Evolutionary conservation across 2,329 filamentous ascomycete genomes (phyloP).

Genomic region (Neofusicoccum sp.): DNA sequence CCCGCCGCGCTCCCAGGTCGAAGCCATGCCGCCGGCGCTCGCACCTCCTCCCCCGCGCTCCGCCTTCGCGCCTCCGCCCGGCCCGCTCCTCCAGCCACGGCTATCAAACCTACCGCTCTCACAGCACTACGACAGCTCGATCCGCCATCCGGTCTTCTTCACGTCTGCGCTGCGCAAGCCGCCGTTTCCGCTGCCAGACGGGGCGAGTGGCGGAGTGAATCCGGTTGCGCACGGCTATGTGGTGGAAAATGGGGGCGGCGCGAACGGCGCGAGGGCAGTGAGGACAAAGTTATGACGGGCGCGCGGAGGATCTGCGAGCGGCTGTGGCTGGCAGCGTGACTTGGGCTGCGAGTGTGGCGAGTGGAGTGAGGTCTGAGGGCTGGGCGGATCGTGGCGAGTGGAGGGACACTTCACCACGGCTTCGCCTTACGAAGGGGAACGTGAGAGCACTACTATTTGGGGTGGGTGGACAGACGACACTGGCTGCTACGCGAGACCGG

Average conservation of each 20-base stretch:
- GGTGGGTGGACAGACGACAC: no score
- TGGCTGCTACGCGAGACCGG: no score
- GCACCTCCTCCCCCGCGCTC: conserved; percentile 21
- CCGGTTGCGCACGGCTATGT: conserved; percentile 48
- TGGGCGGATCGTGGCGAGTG: background rate
- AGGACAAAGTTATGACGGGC: conserved; percentile 12
- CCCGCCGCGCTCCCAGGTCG: conserved; percentile 44
- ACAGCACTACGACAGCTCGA: conserved; percentile 54
- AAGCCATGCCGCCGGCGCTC: conserved; percentile 47
- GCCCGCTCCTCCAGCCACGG: background rate
- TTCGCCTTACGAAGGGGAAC: no score
- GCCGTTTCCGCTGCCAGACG: conserved; percentile 43
- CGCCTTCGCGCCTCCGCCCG: conserved; percentile 18
- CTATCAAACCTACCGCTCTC: background rate
- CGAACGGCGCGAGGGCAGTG: background rate
- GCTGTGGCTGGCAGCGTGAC: no score
- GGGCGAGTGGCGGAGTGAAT: conserved; percentile 26
- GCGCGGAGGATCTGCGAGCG: background rate
- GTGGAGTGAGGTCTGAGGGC: background rate
- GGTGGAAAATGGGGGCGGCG: conserved; percentile 22
- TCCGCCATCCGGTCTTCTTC: conserved; percentile 74
- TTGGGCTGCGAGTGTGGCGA: no score
- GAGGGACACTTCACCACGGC: background rate
- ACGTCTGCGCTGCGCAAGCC: conserved; percentile 60
- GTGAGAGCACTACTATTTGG: no score